Percentiles rank a stretch among this genome's conserved stretches.
phyloP scores from a whole-genome alignment of 2,329 filamentous ascomycete genomes.

The Trichoderma koningii region DNA sequence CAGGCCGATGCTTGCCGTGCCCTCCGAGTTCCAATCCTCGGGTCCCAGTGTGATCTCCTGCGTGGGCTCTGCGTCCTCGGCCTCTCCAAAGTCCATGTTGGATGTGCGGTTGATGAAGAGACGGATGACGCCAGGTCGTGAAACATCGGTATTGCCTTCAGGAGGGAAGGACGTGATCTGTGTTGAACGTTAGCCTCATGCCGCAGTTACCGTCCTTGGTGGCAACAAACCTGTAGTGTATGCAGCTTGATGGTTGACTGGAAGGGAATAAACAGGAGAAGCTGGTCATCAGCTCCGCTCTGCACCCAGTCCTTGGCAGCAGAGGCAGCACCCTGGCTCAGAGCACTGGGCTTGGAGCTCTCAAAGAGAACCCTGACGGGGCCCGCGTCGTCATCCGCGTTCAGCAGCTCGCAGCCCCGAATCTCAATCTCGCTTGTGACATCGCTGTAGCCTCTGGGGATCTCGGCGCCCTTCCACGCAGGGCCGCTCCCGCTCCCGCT shows the following conservation, averaged over 20 bases:
- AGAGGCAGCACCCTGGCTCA: constrained; percentile 56
- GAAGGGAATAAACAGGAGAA: constrained; percentile 91
- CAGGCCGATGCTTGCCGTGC: constrained; percentile 70
- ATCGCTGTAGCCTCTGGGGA: constrained; percentile 80
- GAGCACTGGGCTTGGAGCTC: constrained; percentile 62
- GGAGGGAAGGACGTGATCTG: constrained; percentile 82
- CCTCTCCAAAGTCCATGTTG: constrained; percentile 93
- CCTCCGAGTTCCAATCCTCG: constrained; percentile 79
- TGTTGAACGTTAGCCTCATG: constrained; percentile 32
- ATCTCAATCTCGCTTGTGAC: constrained; percentile 81
- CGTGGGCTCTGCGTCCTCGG: constrained; percentile 79
- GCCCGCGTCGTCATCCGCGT: constrained; percentile 77
- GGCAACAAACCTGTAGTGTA: constrained; percentile 62
- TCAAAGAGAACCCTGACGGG: constrained; percentile 74
- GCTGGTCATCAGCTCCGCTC: constrained; percentile 94
- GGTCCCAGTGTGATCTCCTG: constrained; percentile 75
- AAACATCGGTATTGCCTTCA: constrained; percentile 70
- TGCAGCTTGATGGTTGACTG: constrained; percentile 86
- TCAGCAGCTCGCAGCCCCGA: constrained; percentile 81
- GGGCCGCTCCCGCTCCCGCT: constrained; percentile 29
- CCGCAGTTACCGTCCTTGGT: too few species aligned
- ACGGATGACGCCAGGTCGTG: constrained; percentile 80
- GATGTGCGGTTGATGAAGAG: constrained; percentile 87
- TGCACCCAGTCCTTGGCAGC: constrained; percentile 79
- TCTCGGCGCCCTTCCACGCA: constrained; percentile 71